Conservation (phyloP, 345 rosid genomes). For the Gossypium sturtianum region DNA sequence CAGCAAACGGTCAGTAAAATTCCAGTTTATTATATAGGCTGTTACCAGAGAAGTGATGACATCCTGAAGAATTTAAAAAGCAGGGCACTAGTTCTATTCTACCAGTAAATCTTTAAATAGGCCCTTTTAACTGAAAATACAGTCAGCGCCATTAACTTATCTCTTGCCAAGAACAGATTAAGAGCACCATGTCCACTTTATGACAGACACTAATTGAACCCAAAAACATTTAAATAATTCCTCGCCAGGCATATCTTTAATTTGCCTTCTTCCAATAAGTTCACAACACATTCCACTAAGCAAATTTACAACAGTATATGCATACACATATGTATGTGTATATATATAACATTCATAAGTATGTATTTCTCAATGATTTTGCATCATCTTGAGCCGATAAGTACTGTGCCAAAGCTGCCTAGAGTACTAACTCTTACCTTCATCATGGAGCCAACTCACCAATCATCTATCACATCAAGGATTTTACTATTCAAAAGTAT, state of each 20-base stretch:
- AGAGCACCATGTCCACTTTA: not conserved
- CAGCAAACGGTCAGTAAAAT: not conserved
- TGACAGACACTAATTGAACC: not conserved
- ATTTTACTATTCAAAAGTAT: not conserved
- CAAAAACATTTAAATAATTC: not conserved
- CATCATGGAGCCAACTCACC: not conserved
- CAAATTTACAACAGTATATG: not conserved
- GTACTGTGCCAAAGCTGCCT: not conserved
- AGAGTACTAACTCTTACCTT: not conserved
- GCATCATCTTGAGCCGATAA: not conserved
- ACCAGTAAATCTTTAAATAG: not conserved
- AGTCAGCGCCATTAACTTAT: not conserved
- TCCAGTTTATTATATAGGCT: not conserved
- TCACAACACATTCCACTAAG: not conserved
- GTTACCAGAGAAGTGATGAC: not conserved
- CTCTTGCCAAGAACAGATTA: not conserved
- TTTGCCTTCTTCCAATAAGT: not conserved
- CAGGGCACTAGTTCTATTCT: not conserved
- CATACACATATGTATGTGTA: no score
- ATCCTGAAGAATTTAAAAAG: not conserved
- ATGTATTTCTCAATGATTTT: slow-evolving; percentile 5
- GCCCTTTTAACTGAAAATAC: not conserved
- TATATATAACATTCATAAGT: not conserved
- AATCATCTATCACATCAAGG: not conserved
- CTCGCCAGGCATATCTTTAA: not conserved